These are phyloP conservation scores for Penicillium verhagenii DNA, from an alignment of 495 filamentous ascomycete genomes.

Conservation along the genomic window DNA sequence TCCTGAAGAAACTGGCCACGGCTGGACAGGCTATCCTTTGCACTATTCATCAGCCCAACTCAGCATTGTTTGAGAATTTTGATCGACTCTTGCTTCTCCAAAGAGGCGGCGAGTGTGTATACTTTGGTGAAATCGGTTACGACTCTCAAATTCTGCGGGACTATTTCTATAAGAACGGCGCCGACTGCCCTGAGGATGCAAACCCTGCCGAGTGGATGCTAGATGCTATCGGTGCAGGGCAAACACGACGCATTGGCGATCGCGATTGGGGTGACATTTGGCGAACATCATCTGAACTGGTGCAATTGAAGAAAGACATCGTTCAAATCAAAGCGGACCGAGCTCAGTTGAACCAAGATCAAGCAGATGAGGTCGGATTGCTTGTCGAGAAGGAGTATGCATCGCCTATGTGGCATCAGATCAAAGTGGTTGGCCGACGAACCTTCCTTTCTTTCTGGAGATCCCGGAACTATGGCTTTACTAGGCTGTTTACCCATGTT, in stretches of 20 bases:
- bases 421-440: conserved; percentile 62
- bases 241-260: conserved; percentile 67
- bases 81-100: conserved; percentile 65
- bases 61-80: conserved; percentile 81
- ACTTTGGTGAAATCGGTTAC: conserved; percentile 66
- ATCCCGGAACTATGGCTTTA: conserved; percentile 73
- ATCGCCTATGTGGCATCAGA: conserved; percentile 69
- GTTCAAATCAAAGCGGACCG: conserved; percentile 57
- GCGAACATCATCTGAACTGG: conserved; percentile 67
- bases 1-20: conserved; percentile 78
- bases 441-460: conserved; percentile 71
- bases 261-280: conserved; percentile 81
- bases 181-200: conserved; percentile 51
- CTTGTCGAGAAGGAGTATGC: conserved; percentile 65
- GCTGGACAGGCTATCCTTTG: conserved; percentile 86
- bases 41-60: conserved; percentile 90
- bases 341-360: conserved; percentile 18
- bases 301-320: conserved; percentile 64
- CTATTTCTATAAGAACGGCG: conserved; percentile 55
- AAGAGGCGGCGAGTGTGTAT: conserved; percentile 62
- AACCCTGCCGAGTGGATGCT: conserved; percentile 89
- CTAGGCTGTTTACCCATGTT: conserved; percentile 73
- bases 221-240: conserved; percentile 79
- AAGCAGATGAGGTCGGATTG: not conserved
- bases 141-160: conserved; percentile 42